These are phyloP conservation scores for Magnolia changhungtana DNA, from an alignment of 164 flowering plant genomes.

Conservation along the genomic window DNA sequence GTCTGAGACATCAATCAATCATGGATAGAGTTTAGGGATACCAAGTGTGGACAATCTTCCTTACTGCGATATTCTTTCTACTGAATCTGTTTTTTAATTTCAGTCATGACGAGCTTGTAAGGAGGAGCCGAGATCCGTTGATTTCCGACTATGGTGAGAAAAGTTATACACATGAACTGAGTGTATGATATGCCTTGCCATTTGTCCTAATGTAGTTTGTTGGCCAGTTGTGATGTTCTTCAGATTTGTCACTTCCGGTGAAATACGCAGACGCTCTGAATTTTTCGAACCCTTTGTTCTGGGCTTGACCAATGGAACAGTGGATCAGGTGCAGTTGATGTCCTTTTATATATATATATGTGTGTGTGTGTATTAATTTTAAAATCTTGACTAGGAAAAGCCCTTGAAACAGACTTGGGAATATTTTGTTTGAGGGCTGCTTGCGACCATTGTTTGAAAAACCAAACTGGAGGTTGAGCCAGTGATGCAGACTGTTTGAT, in stretches of 20 bases:
- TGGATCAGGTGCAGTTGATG: slow-evolving; percentile 71
- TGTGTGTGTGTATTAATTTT: no score
- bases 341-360: background rate
- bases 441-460: background rate
- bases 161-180: slow-evolving; percentile 1
- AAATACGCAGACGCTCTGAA: slow-evolving; percentile 74
- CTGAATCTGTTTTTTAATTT: slow-evolving; percentile 15
- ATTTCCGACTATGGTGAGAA: slow-evolving; percentile 86
- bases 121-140: slow-evolving; percentile 75
- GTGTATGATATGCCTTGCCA: slow-evolving; percentile 1
- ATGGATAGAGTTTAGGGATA: background rate
- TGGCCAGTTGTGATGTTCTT: slow-evolving; percentile 92
- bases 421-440: background rate
- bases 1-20: background rate
- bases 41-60: background rate
- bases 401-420: background rate
- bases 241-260: slow-evolving; percentile 96
- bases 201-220: slow-evolving; percentile 28
- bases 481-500: no score
- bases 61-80: background rate
- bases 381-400: background rate
- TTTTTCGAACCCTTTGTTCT: slow-evolving; percentile 89
- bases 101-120: slow-evolving; percentile 78
- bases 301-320: slow-evolving; percentile 75
- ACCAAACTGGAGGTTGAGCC: background rate